Percentiles rank a stretch among this genome's conserved stretches.
phyloP scores from a whole-genome alignment of 345 rosid genomes.

The Syzygium jambos region DNA sequence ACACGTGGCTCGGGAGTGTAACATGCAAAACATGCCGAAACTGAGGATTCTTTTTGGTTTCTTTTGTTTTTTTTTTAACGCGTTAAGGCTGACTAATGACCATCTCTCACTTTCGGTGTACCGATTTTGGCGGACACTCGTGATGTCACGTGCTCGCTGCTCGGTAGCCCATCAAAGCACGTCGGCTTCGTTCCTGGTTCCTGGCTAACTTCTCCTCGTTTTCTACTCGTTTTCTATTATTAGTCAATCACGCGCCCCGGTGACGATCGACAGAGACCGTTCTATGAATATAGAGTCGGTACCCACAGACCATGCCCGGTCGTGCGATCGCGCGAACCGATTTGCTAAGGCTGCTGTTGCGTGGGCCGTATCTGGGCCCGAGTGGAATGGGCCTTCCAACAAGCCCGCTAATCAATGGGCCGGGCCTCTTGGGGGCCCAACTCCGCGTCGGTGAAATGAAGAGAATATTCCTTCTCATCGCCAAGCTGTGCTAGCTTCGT shows the following conservation, averaged over 20 bases:
- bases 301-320: neutral
- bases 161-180: neutral
- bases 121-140: neutral
- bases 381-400: neutral
- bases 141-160: neutral
- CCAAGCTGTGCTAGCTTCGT: neutral
- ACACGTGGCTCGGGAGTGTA: neutral
- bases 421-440: neutral
- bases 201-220: neutral
- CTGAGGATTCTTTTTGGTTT: neutral
- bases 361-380: neutral
- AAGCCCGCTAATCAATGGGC: neutral
- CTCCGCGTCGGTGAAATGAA: neutral
- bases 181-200: neutral
- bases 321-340: neutral
- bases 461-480: neutral
- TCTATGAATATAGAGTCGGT: neutral
- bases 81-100: neutral
- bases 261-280: neutral
- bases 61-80: neutral
- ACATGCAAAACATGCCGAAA: neutral
- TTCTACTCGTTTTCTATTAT: neutral
- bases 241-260: neutral
- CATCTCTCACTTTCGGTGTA: neutral
- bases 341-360: neutral